Conservation (phyloP, 345 rosid species). For the Cardamine occulta region DNA sequence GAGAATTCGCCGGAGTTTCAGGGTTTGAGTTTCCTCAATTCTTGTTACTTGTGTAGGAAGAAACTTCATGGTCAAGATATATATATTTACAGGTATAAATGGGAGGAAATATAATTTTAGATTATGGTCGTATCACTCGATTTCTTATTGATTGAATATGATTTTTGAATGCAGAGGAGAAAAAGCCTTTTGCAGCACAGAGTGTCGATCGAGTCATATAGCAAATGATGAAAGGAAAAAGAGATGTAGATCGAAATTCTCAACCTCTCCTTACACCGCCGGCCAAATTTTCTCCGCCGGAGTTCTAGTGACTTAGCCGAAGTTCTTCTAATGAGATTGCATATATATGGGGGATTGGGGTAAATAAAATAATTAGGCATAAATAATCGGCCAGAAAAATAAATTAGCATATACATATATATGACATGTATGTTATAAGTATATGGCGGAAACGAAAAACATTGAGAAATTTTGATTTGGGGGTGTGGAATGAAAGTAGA, state of each 20-base stretch:
- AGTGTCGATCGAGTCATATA: constrained; percentile 75
- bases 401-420: constrained; percentile 31
- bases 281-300: constrained; percentile 71
- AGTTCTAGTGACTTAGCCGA: constrained; percentile 69
- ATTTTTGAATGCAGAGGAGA: constrained; percentile 62
- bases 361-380: constrained; percentile 35
- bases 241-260: constrained; percentile 58
- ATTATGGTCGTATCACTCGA: neutral
- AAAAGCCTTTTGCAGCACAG: constrained; percentile 80
- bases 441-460: constrained; percentile 35
- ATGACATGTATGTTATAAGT: constrained; percentile 18
- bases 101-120: neutral
- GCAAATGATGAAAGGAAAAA: constrained; percentile 65
- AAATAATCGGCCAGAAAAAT: constrained; percentile 16
- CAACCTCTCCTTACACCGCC: constrained; percentile 53
- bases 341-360: constrained; percentile 25
- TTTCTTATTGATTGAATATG: neutral
- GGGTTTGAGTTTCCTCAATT: constrained; percentile 59
- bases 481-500: constrained; percentile 14
- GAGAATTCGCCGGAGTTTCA: constrained; percentile 36
- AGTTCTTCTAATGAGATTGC: constrained; percentile 13
- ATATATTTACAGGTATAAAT: constrained; percentile 77
- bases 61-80: constrained; percentile 74
- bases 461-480: constrained; percentile 39
- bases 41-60: constrained; percentile 70